Evolutionary conservation across 495 filamentous ascomycete species (phyloP).

Genomic region (Daldinia loculata): DNA sequence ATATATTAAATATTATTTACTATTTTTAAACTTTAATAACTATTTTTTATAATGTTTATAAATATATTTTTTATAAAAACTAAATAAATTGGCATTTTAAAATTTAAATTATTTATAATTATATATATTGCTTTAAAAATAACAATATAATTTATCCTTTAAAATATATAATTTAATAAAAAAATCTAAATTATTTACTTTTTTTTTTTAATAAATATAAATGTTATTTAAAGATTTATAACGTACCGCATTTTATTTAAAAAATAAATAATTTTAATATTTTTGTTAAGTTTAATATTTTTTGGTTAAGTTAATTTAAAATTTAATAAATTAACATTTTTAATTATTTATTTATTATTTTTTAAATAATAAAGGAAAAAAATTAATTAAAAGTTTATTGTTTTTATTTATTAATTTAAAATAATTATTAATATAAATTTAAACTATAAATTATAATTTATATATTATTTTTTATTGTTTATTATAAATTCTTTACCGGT

Average conservation of each 20-base stretch:
- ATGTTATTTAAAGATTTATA: neutral
- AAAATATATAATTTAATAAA: neutral
- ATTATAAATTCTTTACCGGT: neutral
- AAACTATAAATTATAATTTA: neutral
- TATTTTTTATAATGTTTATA: neutral
- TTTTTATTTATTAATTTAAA: neutral
- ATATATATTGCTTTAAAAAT: neutral
- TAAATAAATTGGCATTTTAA: neutral
- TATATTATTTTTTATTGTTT: neutral
- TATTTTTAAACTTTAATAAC: neutral
- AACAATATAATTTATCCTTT: neutral
- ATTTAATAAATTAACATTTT: neutral
- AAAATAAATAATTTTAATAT: neutral
- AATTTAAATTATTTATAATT: neutral
- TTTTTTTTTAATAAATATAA: no score
- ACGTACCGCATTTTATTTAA: neutral
- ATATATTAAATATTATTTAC: neutral
- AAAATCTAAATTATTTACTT: neutral
- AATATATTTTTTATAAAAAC: neutral
- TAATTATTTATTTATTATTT: neutral
- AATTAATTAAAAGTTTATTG: neutral
- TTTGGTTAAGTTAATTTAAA: neutral
- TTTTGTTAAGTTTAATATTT: neutral
- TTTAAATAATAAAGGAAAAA: neutral
- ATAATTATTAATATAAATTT: neutral